Base-by-base conservation (phyloP, 2,329 filamentous ascomycete genomes). In the Grosmannia serpens region DNA sequence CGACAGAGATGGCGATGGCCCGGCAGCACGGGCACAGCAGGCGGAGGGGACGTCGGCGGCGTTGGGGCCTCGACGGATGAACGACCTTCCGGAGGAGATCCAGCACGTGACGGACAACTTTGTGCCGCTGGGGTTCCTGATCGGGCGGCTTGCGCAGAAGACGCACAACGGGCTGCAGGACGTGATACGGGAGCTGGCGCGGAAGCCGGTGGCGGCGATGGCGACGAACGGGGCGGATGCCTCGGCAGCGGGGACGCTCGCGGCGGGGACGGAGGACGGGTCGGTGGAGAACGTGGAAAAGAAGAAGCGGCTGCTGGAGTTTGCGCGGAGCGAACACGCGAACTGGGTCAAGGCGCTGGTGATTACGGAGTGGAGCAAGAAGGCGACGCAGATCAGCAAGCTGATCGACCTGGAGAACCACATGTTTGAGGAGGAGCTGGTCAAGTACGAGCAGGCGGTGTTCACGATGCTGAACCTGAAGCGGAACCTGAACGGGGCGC, bases 311-410 rank as follows among this genome's bases (percentile, higher is more conserved):
- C 71, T 96, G 57, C 72, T 96, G 60, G 83, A 88, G 50, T 95
- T 94, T 73, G 84, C 88, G 10, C 86, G 92, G 69, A 81, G 84
- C 26, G 83, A 87, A 67, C 86, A 96, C 67, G 84, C 86, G 33
- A 90, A 89, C 74, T 97, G 95, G 77, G 89, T 95, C 70, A 97
- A 99, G 74, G 82, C 91, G 9, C 78, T 96, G 24, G 90, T 99
- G 26, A 85, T 99, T 53, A 85, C 88, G 1, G 87, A 94, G 72
- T 99, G 94, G 94, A 89, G 88, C 68, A 82, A 88, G 67, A 86
- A 88, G 69, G 84, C 87, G 38, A 79, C 84, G 46, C 84, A 88
- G 65, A 88, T 97, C 65, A 88, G 87, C 74, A 90, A 87, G 70
- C 79, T 97, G 61, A 95, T 97, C 64, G 91, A 97, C 67, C 74